These are phyloP conservation scores for Thymus quinquecostatus DNA, from an alignment of 257 asterid species.

Conservation along the genomic window DNA sequence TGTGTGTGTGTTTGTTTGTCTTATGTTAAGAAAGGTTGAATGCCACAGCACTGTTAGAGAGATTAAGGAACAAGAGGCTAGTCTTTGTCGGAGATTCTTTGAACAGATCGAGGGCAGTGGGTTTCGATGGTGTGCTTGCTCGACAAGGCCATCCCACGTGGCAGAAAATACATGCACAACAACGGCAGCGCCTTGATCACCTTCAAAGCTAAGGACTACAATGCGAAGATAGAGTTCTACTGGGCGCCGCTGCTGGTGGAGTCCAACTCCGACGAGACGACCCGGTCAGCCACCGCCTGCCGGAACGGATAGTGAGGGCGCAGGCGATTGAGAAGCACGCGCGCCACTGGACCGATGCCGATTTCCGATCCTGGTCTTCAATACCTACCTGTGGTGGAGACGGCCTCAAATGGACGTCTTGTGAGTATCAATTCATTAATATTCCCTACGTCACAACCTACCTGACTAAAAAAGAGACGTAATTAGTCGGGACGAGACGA, in stretches of 20 bases:
- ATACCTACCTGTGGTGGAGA: slow-evolving; percentile 86
- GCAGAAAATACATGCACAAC: slow-evolving; percentile 61
- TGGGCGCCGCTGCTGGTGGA: slow-evolving; percentile 93
- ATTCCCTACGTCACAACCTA: too few relatives aligned
- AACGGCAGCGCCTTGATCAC: slow-evolving; percentile 79
- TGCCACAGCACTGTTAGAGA: slow-evolving; percentile 71
- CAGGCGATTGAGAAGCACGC: slow-evolving; percentile 76
- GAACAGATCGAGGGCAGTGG: slow-evolving; percentile 92
- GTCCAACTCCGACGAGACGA: slow-evolving; percentile 91
- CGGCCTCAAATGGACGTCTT: slow-evolving; percentile 67
- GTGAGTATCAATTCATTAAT: slow-evolving; percentile 42
- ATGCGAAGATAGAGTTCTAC: slow-evolving; percentile 77
- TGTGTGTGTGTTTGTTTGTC: slow-evolving; percentile 14
- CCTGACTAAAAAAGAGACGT: too few relatives aligned
- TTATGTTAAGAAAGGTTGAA: slow-evolving; percentile 71
- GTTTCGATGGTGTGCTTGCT: slow-evolving; percentile 87
- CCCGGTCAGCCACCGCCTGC: slow-evolving; percentile 72
- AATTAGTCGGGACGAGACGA: too few relatives aligned
- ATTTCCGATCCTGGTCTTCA: slow-evolving; percentile 69
- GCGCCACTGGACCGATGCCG: slow-evolving; percentile 75
- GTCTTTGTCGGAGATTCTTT: slow-evolving; percentile 91
- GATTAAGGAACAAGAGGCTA: slow-evolving; percentile 75
- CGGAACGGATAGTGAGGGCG: slow-evolving; percentile 73
- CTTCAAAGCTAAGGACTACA: slow-evolving; percentile 82
- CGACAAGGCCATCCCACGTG: slow-evolving; percentile 60